Conservation (phyloP, 352 stramenopile species). For the Pythium aquatile region DNA sequence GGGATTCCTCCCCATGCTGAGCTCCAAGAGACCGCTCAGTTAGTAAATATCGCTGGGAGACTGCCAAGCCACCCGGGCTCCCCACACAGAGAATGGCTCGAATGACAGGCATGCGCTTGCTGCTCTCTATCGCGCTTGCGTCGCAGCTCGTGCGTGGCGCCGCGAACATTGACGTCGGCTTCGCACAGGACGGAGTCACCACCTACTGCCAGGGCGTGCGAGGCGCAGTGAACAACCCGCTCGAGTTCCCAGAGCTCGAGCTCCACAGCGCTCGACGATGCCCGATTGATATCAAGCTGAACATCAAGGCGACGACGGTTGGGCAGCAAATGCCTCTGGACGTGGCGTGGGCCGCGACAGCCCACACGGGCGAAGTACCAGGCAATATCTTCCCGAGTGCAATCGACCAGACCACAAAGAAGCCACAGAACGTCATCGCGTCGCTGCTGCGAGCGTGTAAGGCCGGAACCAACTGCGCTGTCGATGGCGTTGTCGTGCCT, state of each 20-base stretch:
- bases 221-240: conserved; percentile 9
- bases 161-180: conserved; percentile 56
- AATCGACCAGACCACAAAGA: conserved; percentile 42
- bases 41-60: background rate
- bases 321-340: conserved; percentile 41
- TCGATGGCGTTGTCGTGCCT: conserved; percentile 34
- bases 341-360: conserved; percentile 49
- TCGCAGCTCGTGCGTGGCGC: conserved; percentile 7
- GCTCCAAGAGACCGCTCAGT: background rate
- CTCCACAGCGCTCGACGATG: conserved; percentile 54
- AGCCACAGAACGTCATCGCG: conserved; percentile 42
- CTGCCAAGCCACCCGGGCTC: background rate
- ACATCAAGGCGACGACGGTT: conserved; percentile 32
- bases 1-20: background rate
- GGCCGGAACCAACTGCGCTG: conserved; percentile 57
- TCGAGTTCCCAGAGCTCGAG: conserved; percentile 46
- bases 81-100: background rate
- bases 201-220: conserved; percentile 76
- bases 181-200: conserved; percentile 54
- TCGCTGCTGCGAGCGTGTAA: conserved; percentile 65
- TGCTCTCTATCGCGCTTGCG: background rate
- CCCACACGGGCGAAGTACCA: conserved; percentile 23
- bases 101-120: background rate
- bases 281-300: conserved; percentile 43
- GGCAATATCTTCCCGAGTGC: conserved; percentile 61